Conservation (phyloP, 306 rosid genomes). For the Lathyrus aphaca region DNA sequence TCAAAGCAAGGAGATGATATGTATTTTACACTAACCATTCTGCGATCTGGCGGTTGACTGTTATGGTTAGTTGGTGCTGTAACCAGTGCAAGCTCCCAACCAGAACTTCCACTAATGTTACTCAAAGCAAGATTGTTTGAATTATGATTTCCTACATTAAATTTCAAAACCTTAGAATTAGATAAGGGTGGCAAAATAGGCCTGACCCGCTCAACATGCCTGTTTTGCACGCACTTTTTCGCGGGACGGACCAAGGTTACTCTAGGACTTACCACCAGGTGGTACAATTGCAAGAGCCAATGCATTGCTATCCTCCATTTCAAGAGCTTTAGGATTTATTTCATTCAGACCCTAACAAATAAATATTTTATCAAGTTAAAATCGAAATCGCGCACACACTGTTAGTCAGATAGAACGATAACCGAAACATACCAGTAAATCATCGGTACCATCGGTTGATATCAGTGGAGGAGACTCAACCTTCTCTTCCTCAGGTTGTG, state of each 20-base stretch:
- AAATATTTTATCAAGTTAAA: slow-evolving; percentile 18
- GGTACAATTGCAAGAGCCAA: slow-evolving; percentile 88
- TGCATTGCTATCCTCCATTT: slow-evolving; percentile 82
- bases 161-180: slow-evolving; percentile 19
- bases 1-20: too few species aligned
- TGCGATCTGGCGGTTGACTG: slow-evolving; percentile 49
- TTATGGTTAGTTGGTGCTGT: slow-evolving; percentile 67
- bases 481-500: slow-evolving; percentile 49
- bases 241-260: not conserved
- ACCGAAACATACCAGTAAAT: slow-evolving; percentile 63
- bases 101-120: slow-evolving; percentile 63
- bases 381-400: not conserved
- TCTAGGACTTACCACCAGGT: slow-evolving; percentile 66
- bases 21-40: slow-evolving; percentile 57
- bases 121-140: slow-evolving; percentile 49
- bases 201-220: too few species aligned
- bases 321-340: slow-evolving; percentile 67
- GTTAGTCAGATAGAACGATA: not conserved
- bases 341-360: slow-evolving; percentile 68
- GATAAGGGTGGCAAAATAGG: too few species aligned
- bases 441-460: slow-evolving; percentile 58
- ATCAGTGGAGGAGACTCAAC: slow-evolving; percentile 72
- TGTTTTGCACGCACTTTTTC: too few species aligned
- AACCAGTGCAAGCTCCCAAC: slow-evolving; percentile 92
- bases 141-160: slow-evolving; percentile 55